Evolutionary conservation across 169 alveolate genomes (phyloP), one percentile per base, ranked within the genome.

Genomic region (Eimeria mitis): DNA sequence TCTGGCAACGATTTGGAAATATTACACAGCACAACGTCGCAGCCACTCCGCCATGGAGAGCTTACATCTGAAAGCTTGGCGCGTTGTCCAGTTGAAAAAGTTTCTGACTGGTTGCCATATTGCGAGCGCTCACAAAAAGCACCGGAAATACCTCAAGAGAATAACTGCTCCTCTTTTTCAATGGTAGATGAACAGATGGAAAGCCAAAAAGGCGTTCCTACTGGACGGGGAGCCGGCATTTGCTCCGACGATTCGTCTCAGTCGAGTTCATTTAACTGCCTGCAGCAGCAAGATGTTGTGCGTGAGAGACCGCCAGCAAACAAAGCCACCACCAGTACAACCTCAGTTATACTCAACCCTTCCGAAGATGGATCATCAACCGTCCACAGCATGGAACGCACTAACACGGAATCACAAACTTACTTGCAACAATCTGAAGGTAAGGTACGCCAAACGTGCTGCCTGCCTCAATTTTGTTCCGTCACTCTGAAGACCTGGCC

Each of bases 371-470:
- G 56, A 7, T 34, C 76, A 40, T 34, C 75, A 8, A n/a, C 25
- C 40, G 59, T 59, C 59, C 76, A 37, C 6, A 56, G 3, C 52
- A 25, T 54, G 71, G 78, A 84, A 14, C 21, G 40, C 56, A 84
- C 61, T 40, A 37, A 23, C 40, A 84, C 78, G 31, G 76, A 54
- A 40, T 23, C 54, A 84, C 75, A 54, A 23, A 14, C n/a, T 44
- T 34, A 40, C 40, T 84, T 61, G 25, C 91, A 84, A 63, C 91
- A 83, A 31, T 59, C 54, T 25, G 78, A 59, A 84, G 56, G 56
- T 9, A 61, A 59, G 56, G 75, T 34, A 9, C 70, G 37, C 56
- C 91, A 40, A 84, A 31, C 52, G n/a, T 31, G 75, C 40, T 84
- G 75, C 54, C 37, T 84, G 40, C 75, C 78, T 56, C 71, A 31